Evolutionary conservation across 306 rosid species (phyloP), one percentile per base, ranked within the genome.

Genomic region (Carpinus viminea): DNA sequence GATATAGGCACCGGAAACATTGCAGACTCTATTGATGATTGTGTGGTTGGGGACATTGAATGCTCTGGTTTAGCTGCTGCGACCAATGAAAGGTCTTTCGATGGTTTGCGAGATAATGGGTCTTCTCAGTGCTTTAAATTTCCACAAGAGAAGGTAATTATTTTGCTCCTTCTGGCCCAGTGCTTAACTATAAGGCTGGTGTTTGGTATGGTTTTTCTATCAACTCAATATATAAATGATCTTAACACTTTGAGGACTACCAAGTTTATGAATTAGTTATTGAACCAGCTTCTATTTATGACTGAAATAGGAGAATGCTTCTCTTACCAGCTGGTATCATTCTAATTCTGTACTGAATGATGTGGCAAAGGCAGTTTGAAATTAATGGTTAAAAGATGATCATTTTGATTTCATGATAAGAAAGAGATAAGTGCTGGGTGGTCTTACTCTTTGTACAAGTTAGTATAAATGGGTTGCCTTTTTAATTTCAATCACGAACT

Each of bases 131-230:
- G 74, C 80, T 77, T 61, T 47, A 77, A 78, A 65, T 72, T 84
- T 65, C 62, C 80, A 76, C 61, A 36, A 55, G 85, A 82, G 78
- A 80, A 46, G 89, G 97, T 90, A 82, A 72, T 47, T 80, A 51
- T 72, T 24, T 53, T 62, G 64, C 72, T 43, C 36, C 47, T 38
- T 74, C 59, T 41, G 56, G 73, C 51, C 76, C 17, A 57, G 57
- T 24, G 56, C 59, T 45, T 62, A 56, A 60, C 73, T 76, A 47
- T 65, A 48, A 38, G 62, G 59, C 47, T 36, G 77, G 70, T 13
- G 65, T 68, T 41, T 76, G 74, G 74, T 56, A 41, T 55, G 26
- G 73, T 76, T 68, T 76, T 68, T 73, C n/a, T 28, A 55, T 48
- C 43, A 66, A 65, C 47, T 82, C 68, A 59, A 69, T 55, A 51